These are phyloP conservation scores for Xylaria palmicola DNA, from an alignment of 495 filamentous ascomycete species.

Conservation along the genomic window DNA sequence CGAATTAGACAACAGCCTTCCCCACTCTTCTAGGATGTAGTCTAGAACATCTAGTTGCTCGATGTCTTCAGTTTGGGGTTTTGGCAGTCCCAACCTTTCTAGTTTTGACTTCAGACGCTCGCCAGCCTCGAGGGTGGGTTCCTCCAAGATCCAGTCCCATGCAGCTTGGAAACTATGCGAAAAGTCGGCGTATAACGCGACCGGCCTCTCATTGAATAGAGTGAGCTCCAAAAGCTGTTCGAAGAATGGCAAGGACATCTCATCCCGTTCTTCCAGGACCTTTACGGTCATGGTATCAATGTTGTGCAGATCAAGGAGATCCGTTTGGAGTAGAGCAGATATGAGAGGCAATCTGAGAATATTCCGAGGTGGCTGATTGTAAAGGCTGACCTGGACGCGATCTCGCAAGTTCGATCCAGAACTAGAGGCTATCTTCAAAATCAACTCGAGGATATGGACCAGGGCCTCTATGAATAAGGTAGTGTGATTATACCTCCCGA, in stretches of 20 bases:
- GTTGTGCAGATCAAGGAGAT: constrained; percentile 75
- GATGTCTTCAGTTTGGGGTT: constrained; percentile 31
- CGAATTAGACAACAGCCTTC: constrained; percentile 72
- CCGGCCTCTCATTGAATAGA: constrained; percentile 70
- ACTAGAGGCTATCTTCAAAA: constrained; percentile 70
- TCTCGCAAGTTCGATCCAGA: constrained; percentile 70
- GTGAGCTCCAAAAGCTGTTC: constrained; percentile 71
- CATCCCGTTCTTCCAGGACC: constrained; percentile 65
- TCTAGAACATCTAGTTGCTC: constrained; percentile 77
- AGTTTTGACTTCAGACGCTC: constrained; percentile 73
- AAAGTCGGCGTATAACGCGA: constrained; percentile 82
- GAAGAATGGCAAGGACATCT: constrained; percentile 70
- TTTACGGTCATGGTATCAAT: constrained; percentile 76
- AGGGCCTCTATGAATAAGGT: constrained; percentile 78
- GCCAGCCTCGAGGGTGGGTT: constrained; percentile 61
- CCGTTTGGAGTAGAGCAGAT: constrained; percentile 64
- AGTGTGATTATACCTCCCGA: constrained; percentile 45
- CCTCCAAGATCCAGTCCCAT: constrained; percentile 76
- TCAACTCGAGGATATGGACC: constrained; percentile 72
- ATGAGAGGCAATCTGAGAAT: constrained; percentile 79
- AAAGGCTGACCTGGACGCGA: constrained; percentile 65
- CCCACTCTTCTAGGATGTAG: constrained; percentile 94
- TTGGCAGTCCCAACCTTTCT: constrained; percentile 57
- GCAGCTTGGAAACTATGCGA: constrained; percentile 76
- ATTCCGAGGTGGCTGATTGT: constrained; percentile 64